Evolutionary conservation across 2,329 filamentous ascomycete genomes (phyloP).

Genomic region (Phaeoacremonium minimum): DNA sequence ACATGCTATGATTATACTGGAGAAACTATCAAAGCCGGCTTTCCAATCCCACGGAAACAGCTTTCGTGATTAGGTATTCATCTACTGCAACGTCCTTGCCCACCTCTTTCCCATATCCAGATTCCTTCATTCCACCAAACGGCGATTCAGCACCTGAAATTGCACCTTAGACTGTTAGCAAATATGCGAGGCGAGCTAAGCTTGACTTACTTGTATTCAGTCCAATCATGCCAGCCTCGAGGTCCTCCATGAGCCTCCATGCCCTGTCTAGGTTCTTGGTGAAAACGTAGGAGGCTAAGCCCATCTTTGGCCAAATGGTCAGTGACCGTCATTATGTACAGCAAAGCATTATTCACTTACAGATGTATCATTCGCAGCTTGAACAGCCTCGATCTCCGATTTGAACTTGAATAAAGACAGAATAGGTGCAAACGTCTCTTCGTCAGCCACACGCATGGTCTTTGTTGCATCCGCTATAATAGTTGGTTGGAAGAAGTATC

Average conservation of each 20-base stretch:
- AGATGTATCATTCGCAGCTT: constrained; percentile 24
- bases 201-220: constrained; percentile 20
- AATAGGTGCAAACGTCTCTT: constrained; percentile 16
- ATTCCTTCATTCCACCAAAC: constrained; percentile 17
- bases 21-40: neutral
- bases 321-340: too few species aligned
- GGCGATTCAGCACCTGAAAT: constrained; percentile 13
- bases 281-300: constrained; percentile 24
- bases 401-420: constrained; percentile 16
- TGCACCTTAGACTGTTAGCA: neutral
- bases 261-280: constrained; percentile 23
- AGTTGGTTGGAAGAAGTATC: constrained; percentile 69
- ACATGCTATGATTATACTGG: too few species aligned
- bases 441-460: constrained; percentile 12
- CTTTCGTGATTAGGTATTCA: constrained; percentile 13
- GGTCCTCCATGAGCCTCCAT: constrained; percentile 36
- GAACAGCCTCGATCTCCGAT: constrained; percentile 25
- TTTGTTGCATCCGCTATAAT: constrained; percentile 51
- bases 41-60: constrained; percentile 6
- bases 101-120: constrained; percentile 15
- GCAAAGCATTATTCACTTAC: too few species aligned
- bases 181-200: neutral
- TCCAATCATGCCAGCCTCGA: constrained; percentile 64
- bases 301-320: too few species aligned
- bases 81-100: constrained; percentile 12